Evolutionary conservation across 1,284 basidiomycete species (phyloP).

Genomic region (Pholiota adiposa): DNA sequence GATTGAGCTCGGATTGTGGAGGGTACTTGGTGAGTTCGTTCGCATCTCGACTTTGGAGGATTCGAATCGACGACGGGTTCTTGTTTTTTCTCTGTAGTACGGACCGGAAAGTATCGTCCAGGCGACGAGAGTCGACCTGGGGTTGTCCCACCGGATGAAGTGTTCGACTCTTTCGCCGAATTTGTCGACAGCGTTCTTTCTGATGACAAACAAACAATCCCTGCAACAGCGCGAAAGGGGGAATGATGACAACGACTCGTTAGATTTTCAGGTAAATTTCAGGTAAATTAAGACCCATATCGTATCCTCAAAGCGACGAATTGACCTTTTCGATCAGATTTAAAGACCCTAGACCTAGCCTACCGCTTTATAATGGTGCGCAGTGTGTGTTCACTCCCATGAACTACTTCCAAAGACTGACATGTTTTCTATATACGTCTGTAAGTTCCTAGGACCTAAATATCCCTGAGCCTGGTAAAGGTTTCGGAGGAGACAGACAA

Average conservation of each 20-base stretch:
- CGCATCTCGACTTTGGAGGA: neutral
- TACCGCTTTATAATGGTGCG: neutral
- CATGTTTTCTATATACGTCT: neutral
- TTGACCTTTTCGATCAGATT: neutral
- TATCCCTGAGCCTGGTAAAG: neutral
- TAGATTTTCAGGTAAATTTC: neutral
- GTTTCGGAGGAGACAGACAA: neutral
- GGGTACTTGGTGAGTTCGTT: slow-evolving; percentile 59
- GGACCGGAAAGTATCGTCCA: slow-evolving; percentile 65
- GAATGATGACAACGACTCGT: neutral
- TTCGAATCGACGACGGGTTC: neutral
- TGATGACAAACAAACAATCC: neutral
- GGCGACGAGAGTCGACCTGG: slow-evolving; percentile 55
- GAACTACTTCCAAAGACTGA: neutral
- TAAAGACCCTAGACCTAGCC: neutral
- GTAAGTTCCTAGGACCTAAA: neutral
- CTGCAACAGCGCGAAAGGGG: neutral
- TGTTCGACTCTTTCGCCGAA: slow-evolving; percentile 56
- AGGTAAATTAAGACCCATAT: neutral
- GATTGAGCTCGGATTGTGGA: slow-evolving; percentile 58
- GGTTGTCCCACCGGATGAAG: slow-evolving; percentile 50
- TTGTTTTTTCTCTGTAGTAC: slow-evolving; percentile 40
- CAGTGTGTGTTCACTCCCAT: neutral
- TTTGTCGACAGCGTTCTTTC: slow-evolving; percentile 51
- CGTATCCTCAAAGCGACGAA: neutral